Percentiles rank a stretch among this genome's conserved stretches.
Evolutionary conservation across 352 stramenopile genomes (phyloP).

Genomic region (Phytophthora colocasiae): DNA sequence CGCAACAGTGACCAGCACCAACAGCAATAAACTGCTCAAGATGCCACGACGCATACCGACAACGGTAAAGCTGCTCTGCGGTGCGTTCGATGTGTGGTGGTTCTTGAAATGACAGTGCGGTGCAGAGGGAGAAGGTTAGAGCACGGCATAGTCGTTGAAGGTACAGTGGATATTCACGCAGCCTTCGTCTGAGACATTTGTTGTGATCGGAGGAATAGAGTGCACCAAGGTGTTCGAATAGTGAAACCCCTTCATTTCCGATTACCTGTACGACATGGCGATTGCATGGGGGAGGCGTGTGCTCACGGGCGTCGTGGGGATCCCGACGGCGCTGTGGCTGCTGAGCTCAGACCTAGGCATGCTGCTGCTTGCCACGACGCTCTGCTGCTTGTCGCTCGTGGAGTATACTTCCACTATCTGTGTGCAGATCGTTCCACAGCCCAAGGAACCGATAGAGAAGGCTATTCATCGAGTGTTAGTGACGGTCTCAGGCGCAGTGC

Average conservation of each 20-base stretch:
- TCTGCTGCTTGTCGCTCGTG: conserved; percentile 63
- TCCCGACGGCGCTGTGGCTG: conserved; percentile 64
- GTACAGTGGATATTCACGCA: too few relatives aligned
- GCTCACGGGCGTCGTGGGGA: conserved; percentile 63
- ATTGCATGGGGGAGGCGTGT: conserved; percentile 69
- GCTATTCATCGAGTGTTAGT: conserved; percentile 38
- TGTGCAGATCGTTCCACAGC: conserved; percentile 43
- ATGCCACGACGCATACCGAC: conserved; percentile 6
- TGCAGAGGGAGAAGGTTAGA: not conserved
- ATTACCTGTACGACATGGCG: conserved; percentile 22
- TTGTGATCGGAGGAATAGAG: too few relatives aligned
- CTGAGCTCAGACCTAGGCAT: conserved; percentile 59
- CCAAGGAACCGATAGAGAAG: conserved; percentile 15
- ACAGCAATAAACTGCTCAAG: conserved; percentile 8
- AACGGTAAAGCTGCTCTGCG: not conserved
- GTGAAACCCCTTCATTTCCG: conserved; percentile 26
- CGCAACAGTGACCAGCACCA: conserved; percentile 10
- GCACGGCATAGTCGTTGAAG: not conserved
- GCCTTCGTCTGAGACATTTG: too few relatives aligned
- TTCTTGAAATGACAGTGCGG: conserved; percentile 19
- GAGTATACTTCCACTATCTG: conserved; percentile 69
- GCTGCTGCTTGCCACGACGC: conserved; percentile 49
- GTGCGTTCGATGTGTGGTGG: not conserved
- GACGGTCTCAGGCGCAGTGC: conserved; percentile 25
- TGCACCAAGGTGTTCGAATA: not conserved